Percentiles rank a stretch among this genome's conserved stretches.
phyloP scores from a whole-genome alignment of 768 basidiomycete species.

The Boletus insuetus region DNA sequence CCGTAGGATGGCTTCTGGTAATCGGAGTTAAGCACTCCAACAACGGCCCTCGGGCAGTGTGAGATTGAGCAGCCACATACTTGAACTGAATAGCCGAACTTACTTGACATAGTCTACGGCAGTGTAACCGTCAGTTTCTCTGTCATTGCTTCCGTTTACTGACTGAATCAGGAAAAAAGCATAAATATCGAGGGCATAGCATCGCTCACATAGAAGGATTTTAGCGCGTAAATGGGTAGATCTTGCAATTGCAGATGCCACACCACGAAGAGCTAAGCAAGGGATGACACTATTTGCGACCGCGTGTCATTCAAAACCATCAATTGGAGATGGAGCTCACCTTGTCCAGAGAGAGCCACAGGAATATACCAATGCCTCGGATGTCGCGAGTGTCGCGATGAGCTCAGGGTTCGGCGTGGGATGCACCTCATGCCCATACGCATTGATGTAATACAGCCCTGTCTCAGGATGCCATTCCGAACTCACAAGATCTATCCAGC shows the following conservation, averaged over 20 bases:
- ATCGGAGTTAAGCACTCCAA: slow-evolving; percentile 61
- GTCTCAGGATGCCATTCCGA: slow-evolving; percentile 7
- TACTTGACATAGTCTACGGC: slow-evolving; percentile 83
- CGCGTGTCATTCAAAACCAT: slow-evolving; percentile 2
- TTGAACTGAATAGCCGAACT: slow-evolving; percentile 17
- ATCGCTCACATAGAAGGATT: slow-evolving; percentile 71
- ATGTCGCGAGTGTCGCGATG: slow-evolving; percentile 55
- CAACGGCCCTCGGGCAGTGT: slow-evolving; percentile 53
- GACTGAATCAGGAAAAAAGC: slow-evolving; percentile 5
- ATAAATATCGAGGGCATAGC: neutral
- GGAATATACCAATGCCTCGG: slow-evolving; percentile 80
- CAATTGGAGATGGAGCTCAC: slow-evolving; percentile 35
- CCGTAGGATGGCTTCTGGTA: slow-evolving; percentile 52
- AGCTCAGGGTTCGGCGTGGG: slow-evolving; percentile 85
- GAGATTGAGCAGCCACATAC: slow-evolving; percentile 3
- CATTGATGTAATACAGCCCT: slow-evolving; percentile 88
- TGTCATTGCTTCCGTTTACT: slow-evolving; percentile 89
- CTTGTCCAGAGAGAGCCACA: slow-evolving; percentile 96
- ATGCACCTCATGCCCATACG: slow-evolving; percentile 89
- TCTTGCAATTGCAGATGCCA: slow-evolving; percentile 72
- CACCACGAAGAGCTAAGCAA: slow-evolving; percentile 80
- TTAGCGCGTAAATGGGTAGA: slow-evolving; percentile 74
- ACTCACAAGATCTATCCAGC: slow-evolving; percentile 9
- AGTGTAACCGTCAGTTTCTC: slow-evolving; percentile 84
- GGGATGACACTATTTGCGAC: slow-evolving; percentile 69